Evolutionary conservation across 2,329 filamentous ascomycete genomes (phyloP).

Genomic region (Coniella vitis): DNA sequence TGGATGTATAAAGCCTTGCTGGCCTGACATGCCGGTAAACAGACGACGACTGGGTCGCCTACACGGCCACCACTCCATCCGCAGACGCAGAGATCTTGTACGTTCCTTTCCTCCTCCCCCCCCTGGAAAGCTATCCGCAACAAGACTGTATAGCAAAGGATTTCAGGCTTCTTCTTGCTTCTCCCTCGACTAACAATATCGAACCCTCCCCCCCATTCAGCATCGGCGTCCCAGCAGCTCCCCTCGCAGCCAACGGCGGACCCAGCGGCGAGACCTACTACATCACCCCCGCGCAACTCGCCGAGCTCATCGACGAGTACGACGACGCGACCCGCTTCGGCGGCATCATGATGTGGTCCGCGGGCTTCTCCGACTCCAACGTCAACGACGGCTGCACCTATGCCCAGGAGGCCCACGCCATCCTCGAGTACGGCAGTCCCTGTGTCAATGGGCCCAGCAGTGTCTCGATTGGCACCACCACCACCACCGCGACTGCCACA

Average conservation of each 20-base stretch:
- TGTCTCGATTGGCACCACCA: slow-evolving; percentile 1
- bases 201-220: not conserved
- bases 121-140: no score
- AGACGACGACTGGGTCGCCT: slow-evolving; percentile 21
- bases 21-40: not conserved
- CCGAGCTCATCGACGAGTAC: slow-evolving; percentile 24
- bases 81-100: slow-evolving; percentile 22
- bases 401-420: slow-evolving; percentile 32
- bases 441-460: slow-evolving; percentile 4
- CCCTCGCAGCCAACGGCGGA: slow-evolving; percentile 29
- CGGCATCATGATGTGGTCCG: slow-evolving; percentile 36
- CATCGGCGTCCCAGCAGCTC: slow-evolving; percentile 24
- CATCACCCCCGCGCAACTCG: slow-evolving; percentile 25
- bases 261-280: slow-evolving; percentile 28
- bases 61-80: slow-evolving; percentile 22
- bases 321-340: slow-evolving; percentile 26
- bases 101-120: not conserved
- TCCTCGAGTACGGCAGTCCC: slow-evolving; percentile 17
- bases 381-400: slow-evolving; percentile 31
- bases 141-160: no score
- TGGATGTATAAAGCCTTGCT: no score
- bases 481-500: not conserved
- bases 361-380: slow-evolving; percentile 31
- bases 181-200: no score
- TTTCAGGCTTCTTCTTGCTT: no score